Base-by-base conservation (phyloP, 768 basidiomycete species). In the Imleria badia region DNA sequence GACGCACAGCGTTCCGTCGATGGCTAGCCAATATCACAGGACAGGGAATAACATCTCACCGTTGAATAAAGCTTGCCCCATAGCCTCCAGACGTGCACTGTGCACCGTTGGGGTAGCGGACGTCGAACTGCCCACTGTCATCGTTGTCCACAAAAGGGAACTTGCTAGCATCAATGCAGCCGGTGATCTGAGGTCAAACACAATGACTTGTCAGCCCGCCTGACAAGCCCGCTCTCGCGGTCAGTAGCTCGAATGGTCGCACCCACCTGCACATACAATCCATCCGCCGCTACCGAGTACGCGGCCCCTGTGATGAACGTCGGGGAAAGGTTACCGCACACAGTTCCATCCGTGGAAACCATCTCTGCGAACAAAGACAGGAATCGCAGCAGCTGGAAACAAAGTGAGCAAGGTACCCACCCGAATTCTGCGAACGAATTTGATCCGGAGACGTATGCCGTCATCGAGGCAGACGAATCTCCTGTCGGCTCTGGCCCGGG, bases 91-190 rank as follows among this genome's bases (percentile, higher is more conserved):
- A 81, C 3, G 72, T 72, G 65, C 80, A 81, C 45, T 78, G 76
- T 20, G 80, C 80, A n/a, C 80, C 80, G 46, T 81, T 75, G 2
- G 79, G 80, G 60, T 74, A 81, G 20, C 80, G 74, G 40, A 75
- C 69, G 45, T 81, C 80, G 52, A 79, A 74, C 58, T 81, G 80
- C 11, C 80, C 80, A 8, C 80, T 80, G 5, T 71, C 68, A 39
- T 81, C 78, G n/a, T 54, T 60, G 15, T 64, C 61, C 9, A 61
- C 62, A 38, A 72, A 75, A 19, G 73, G 71, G n/a, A n/a, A n/a
- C n/a, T n/a, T n/a, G n/a, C n/a, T n/a, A n/a, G n/a, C n/a, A n/a
- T n/a, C n/a, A n/a, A n/a, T n/a, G n/a, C n/a, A n/a, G n/a, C n/a
- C n/a, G n/a, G n/a, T n/a, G n/a, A n/a, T n/a, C n/a, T n/a, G n/a